Evolutionary conservation across 345 rosid species (phyloP).

Genomic region (Hibiscus syriacus): DNA sequence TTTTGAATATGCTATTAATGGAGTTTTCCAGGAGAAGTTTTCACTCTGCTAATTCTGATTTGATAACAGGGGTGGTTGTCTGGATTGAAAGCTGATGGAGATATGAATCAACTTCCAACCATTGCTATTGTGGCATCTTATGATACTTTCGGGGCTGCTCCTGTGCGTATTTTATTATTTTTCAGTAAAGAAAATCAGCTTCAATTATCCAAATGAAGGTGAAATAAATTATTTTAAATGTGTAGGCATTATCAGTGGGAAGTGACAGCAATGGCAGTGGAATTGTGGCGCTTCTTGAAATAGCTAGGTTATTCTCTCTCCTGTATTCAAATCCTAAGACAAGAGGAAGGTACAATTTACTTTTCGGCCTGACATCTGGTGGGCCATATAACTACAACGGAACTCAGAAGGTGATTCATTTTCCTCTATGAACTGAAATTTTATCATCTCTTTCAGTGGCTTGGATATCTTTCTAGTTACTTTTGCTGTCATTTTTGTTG

Average conservation of each 20-base stretch:
- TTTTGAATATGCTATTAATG: background rate
- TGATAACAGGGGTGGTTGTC: constrained; percentile 88
- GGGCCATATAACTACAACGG: constrained; percentile 98
- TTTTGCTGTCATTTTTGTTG: constrained; percentile 4
- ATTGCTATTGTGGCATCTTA: constrained; percentile 93
- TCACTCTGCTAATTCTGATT: constrained; percentile 16
- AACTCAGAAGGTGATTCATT: constrained; percentile 68
- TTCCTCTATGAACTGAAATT: constrained; percentile 8
- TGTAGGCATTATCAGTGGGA: constrained; percentile 90
- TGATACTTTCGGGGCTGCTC: constrained; percentile 97
- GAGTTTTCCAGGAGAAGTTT: constrained; percentile 22
- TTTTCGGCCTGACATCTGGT: too few relatives aligned
- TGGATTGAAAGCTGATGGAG: constrained; percentile 85
- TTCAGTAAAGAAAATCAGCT: background rate
- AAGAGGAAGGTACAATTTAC: constrained; percentile 87
- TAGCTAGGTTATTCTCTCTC: constrained; percentile 86
- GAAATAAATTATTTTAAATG: constrained; percentile 15
- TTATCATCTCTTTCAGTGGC: constrained; percentile 2
- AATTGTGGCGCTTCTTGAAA: constrained; percentile 84
- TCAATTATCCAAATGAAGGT: constrained; percentile 5
- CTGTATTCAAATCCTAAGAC: constrained; percentile 92
- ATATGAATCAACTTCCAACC: constrained; percentile 78
- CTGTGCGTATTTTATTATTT: constrained; percentile 47
- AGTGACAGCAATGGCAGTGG: constrained; percentile 98
- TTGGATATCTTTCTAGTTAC: background rate